Percentiles rank a stretch among this genome's conserved stretches.
Conservation (phyloP, 768 basidiomycete species). For the Suillus subalutaceus region DNA sequence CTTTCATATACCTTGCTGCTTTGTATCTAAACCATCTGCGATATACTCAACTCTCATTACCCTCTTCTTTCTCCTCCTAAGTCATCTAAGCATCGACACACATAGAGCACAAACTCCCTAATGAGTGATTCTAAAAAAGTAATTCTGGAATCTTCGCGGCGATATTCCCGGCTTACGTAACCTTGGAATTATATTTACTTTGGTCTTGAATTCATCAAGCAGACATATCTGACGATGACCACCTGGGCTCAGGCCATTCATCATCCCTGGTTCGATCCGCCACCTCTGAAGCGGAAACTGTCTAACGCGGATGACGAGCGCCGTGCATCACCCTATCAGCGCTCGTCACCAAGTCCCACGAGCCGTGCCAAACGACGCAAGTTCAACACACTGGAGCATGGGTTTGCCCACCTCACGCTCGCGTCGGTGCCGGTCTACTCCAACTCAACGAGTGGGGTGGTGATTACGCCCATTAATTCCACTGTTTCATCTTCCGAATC, state of each 20-base stretch:
- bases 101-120: no score
- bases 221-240: conserved; percentile 27
- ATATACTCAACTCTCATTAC: no score
- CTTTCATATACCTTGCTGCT: no score
- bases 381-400: conserved; percentile 54
- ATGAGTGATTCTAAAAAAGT: no score
- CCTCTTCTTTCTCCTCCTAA: no score
- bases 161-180: neutral
- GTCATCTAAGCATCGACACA: no score
- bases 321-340: conserved; percentile 14
- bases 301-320: conserved; percentile 23
- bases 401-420: conserved; percentile 55
- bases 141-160: neutral
- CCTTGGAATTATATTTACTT: neutral
- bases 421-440: conserved; percentile 6
- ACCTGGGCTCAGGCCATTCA: conserved; percentile 38
- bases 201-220: neutral
- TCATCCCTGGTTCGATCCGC: conserved; percentile 49
- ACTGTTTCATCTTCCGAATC: conserved; percentile 8
- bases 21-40: no score
- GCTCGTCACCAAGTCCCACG: conserved; percentile 44
- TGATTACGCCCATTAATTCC: conserved; percentile 10
- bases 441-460: conserved; percentile 4
- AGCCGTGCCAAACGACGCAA: conserved; percentile 53
- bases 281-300: conserved; percentile 44